A percentile compares a stretch with the other conserved stretches of the same genome.
phyloP scores from a whole-genome alignment of 768 basidiomycete genomes.

The Rhizopogon vinicolor region DNA sequence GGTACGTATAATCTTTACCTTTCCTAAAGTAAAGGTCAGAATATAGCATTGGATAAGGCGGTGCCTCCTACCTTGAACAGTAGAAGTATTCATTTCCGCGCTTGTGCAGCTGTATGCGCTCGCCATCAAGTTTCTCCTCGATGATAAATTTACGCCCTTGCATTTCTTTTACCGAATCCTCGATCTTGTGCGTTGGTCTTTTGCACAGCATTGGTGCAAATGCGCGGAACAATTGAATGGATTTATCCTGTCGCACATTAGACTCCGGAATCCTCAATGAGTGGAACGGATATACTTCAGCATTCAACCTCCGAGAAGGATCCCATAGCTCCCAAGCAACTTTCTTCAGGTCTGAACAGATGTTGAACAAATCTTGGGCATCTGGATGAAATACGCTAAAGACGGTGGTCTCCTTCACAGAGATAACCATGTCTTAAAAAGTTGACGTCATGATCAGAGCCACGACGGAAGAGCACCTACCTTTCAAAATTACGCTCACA shows the following conservation, averaged over 20 bases:
- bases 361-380: slow-evolving; percentile 91
- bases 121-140: slow-evolving; percentile 97
- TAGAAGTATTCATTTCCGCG: slow-evolving; percentile 89
- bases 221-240: slow-evolving; percentile 74
- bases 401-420: slow-evolving; percentile 91
- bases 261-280: not conserved
- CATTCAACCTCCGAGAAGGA: slow-evolving; percentile 58
- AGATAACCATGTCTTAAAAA: slow-evolving; percentile 80
- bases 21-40: slow-evolving; percentile 47
- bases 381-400: slow-evolving; percentile 92
- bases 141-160: slow-evolving; percentile 75
- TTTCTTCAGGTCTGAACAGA: slow-evolving; percentile 93
- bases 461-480: slow-evolving; percentile 31
- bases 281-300: slow-evolving; percentile 35
- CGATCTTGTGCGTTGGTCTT: slow-evolving; percentile 74
- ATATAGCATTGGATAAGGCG: not conserved
- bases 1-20: slow-evolving; percentile 85
- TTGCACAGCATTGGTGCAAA: slow-evolving; percentile 97
- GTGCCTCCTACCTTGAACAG: slow-evolving; percentile 66
- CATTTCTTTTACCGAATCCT: slow-evolving; percentile 85
- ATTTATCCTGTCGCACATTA: slow-evolving; percentile 62
- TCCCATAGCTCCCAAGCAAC: slow-evolving; percentile 89
- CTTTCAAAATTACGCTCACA: slow-evolving; percentile 93
- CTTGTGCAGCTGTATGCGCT: slow-evolving; percentile 94
- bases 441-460: not conserved